A percentile compares a stretch with the other conserved stretches of the same genome.
Evolutionary conservation across 1,284 basidiomycete genomes (phyloP).

Genomic region (Mycosarcoma maydis): DNA sequence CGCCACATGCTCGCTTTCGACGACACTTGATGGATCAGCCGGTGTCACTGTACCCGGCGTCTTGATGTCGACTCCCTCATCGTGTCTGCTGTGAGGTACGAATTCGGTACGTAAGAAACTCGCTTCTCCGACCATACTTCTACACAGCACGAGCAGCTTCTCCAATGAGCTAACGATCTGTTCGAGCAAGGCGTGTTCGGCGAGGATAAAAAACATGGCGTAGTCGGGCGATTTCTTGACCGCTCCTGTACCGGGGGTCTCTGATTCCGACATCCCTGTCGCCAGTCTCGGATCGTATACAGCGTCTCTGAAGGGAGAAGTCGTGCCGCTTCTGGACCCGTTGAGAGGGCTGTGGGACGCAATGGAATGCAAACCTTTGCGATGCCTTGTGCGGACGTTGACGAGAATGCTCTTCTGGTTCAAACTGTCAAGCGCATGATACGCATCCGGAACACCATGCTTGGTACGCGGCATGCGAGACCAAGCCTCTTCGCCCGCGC

Average conservation of each 20-base stretch:
- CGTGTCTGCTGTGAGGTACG: conserved; percentile 14
- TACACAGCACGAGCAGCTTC: conserved; percentile 45
- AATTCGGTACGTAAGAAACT: conserved; percentile 46
- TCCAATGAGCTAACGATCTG: conserved; percentile 54
- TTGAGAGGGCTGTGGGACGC: conserved; percentile 19
- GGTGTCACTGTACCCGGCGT: conserved; percentile 16
- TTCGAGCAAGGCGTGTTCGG: conserved; percentile 58
- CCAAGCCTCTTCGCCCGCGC: neutral
- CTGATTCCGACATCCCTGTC: conserved; percentile 2
- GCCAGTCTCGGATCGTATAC: neutral
- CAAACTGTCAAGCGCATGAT: conserved; percentile 34
- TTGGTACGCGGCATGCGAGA: neutral
- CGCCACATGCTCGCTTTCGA: neutral
- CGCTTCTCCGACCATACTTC: conserved; percentile 56
- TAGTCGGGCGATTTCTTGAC: conserved; percentile 25
- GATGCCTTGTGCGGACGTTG: conserved; percentile 21
- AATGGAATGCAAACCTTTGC: conserved; percentile 58
- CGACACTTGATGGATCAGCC: neutral
- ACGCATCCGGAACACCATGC: conserved; percentile 27
- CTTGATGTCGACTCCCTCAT: conserved; percentile 1
- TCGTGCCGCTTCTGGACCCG: conserved; percentile 2
- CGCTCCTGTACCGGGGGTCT: conserved; percentile 11
- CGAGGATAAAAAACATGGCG: conserved; percentile 56
- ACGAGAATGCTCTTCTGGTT: conserved; percentile 8
- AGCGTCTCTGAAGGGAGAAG: neutral